phyloP scores from a whole-genome alignment of 2,329 filamentous ascomycete genomes.

The Dichotomopilus funicola region DNA sequence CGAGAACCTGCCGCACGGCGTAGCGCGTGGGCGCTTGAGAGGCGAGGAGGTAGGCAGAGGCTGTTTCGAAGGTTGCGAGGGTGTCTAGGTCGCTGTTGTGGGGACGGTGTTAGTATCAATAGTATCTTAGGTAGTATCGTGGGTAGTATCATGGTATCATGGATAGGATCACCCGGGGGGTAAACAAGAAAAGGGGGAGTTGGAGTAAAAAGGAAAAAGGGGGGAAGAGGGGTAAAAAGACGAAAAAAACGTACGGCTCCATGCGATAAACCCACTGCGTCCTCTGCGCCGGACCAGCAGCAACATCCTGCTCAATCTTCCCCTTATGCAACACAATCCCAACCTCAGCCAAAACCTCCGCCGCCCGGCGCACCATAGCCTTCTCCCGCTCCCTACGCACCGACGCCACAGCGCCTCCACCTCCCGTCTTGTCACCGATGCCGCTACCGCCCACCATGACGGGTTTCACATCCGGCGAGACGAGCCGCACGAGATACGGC shows the following conservation, averaged over 20 bases:
- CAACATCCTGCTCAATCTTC: constrained; percentile 61
- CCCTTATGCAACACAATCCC: constrained; percentile 76
- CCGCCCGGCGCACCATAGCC: constrained; percentile 69
- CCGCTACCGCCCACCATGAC: constrained; percentile 66
- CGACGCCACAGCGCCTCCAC: constrained; percentile 56
- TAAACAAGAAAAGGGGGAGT: too few relatives aligned
- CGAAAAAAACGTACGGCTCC: constrained; percentile 67
- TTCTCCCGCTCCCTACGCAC: constrained; percentile 85
- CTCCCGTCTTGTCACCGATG: constrained; percentile 33
- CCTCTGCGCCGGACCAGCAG: constrained; percentile 42
- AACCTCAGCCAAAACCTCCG: constrained; percentile 74
- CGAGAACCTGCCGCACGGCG: constrained; percentile 85
- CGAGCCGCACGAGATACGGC: constrained; percentile 75
- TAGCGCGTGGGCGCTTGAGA: constrained; percentile 75
- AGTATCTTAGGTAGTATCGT: neutral
- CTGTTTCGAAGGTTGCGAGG: constrained; percentile 68
- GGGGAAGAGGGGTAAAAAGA: too few relatives aligned
- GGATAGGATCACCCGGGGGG: too few relatives aligned
- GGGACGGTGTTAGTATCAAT: neutral
- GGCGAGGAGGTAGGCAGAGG: constrained; percentile 44
- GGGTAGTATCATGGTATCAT: too few relatives aligned
- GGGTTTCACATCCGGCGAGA: constrained; percentile 86
- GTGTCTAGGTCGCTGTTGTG: constrained; percentile 70
- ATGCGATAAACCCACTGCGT: constrained; percentile 80
- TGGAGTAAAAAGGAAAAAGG: too few relatives aligned